These are phyloP conservation scores for Phytophthora tubulina DNA, from an alignment of 352 stramenopile genomes.

Conservation along the genomic window DNA sequence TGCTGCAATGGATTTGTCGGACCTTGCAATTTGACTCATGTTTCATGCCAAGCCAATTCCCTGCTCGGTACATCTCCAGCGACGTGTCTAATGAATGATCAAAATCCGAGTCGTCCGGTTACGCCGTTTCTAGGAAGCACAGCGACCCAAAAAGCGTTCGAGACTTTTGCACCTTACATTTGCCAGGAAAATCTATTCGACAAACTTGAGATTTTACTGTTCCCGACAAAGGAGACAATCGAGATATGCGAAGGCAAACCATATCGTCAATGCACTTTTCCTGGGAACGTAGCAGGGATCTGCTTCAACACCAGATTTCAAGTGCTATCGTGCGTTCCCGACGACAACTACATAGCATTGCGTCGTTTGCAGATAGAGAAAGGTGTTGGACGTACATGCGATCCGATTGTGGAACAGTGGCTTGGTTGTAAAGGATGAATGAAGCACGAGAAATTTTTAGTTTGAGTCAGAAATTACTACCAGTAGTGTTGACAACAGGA, in stretches of 20 bases:
- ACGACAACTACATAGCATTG: slow-evolving; percentile 33
- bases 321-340: slow-evolving; percentile 34
- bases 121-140: slow-evolving; percentile 9
- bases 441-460: background rate
- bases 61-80: slow-evolving; percentile 3
- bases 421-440: slow-evolving; percentile 34
- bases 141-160: slow-evolving; percentile 13
- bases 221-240: slow-evolving; percentile 16
- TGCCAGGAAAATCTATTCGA: slow-evolving; percentile 22
- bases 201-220: background rate
- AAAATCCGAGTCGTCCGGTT: background rate
- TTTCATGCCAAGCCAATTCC: slow-evolving; percentile 23
- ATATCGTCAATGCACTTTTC: slow-evolving; percentile 19
- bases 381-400: slow-evolving; percentile 29
- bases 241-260: slow-evolving; percentile 27
- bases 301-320: slow-evolving; percentile 35
- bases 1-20: slow-evolving; percentile 54
- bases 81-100: slow-evolving; percentile 15
- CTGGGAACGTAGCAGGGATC: slow-evolving; percentile 16
- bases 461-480: background rate
- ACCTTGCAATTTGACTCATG: slow-evolving; percentile 33
- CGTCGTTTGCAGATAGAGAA: slow-evolving; percentile 34
- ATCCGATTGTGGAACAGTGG: slow-evolving; percentile 44
- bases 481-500: background rate
- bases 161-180: slow-evolving; percentile 14